phyloP scores from a whole-genome alignment of 805 yeast species.

The Yarrowia sp. region DNA sequence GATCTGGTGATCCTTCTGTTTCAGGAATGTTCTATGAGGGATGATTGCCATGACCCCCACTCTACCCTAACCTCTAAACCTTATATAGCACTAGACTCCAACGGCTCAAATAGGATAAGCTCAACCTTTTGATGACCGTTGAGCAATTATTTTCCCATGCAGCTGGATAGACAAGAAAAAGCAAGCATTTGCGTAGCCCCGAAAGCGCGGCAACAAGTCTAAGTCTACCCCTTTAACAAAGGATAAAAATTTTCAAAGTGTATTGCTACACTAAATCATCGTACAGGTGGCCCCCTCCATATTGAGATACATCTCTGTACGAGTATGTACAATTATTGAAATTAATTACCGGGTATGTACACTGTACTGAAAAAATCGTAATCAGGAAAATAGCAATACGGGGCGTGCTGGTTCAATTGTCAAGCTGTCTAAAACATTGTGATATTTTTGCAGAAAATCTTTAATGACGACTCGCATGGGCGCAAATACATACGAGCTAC shows the following conservation, averaged over 20 bases:
- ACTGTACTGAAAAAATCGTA: no score
- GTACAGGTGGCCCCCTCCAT: neutral
- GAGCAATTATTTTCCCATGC: constrained; percentile 20
- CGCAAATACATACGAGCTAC: no score
- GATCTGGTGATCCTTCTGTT: neutral
- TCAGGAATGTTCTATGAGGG: neutral
- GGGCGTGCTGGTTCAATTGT: no score
- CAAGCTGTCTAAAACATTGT: no score
- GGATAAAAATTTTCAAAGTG: constrained; percentile 7
- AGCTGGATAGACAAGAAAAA: neutral
- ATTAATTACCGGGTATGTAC: no score
- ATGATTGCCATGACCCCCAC: neutral
- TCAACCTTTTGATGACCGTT: constrained; percentile 10
- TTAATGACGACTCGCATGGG: no score
- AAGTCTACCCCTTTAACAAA: neutral
- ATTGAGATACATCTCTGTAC: neutral
- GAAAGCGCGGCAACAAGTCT: neutral
- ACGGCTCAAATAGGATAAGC: constrained; percentile 22
- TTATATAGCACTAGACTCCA: neutral
- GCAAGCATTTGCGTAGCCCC: neutral
- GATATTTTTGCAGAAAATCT: no score
- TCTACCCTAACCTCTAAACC: neutral
- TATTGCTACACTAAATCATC: constrained; percentile 11
- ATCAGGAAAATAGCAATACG: no score
- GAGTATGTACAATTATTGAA: neutral